Evolutionary conservation across 2,329 filamentous ascomycete genomes (phyloP).

Genomic region (Fusarium nygamai): DNA sequence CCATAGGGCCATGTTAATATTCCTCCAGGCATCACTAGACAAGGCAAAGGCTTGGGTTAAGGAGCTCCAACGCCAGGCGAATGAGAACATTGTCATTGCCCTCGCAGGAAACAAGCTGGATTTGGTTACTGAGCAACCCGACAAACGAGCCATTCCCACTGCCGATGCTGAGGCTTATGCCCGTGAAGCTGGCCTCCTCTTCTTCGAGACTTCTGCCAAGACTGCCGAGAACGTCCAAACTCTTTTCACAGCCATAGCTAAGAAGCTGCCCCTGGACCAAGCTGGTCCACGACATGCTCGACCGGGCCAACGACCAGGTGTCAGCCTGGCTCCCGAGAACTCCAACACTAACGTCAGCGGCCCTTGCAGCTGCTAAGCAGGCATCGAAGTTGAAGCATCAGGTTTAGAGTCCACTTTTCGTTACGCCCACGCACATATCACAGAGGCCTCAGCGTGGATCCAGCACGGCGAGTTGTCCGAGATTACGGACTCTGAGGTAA

Average conservation of each 20-base stretch:
- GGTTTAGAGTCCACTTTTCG: slow-evolving; percentile 31
- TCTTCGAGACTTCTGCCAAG: slow-evolving; percentile 99
- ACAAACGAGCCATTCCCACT: slow-evolving; percentile 91
- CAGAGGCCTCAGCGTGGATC: slow-evolving; percentile 37
- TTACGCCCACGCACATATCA: slow-evolving; percentile 37
- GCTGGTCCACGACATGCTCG: slow-evolving; percentile 89
- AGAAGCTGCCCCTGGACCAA: slow-evolving; percentile 96
- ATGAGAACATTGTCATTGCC: slow-evolving; percentile 99
- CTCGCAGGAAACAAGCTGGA: slow-evolving; percentile 98
- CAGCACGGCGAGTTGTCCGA: slow-evolving; percentile 41
- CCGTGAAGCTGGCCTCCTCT: slow-evolving; percentile 89
- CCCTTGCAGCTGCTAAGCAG: slow-evolving; percentile 64
- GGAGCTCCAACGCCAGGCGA: slow-evolving; percentile 97
- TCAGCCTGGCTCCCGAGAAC: slow-evolving; percentile 66
- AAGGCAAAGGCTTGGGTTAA: slow-evolving; percentile 99
- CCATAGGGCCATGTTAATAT: slow-evolving; percentile 21
- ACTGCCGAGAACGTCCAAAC: slow-evolving; percentile 96
- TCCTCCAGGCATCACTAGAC: slow-evolving; percentile 80
- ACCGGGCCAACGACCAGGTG: slow-evolving; percentile 67
- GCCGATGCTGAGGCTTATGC: slow-evolving; percentile 96
- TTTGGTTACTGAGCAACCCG: slow-evolving; percentile 91
- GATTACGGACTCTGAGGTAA: slow-evolving; percentile 39
- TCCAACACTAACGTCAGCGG: slow-evolving; percentile 66
- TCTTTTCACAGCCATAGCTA: slow-evolving; percentile 96
- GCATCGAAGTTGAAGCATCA: slow-evolving; percentile 29